Conservation (phyloP, 768 basidiomycete genomes). For the Austroboletus eburneus region DNA sequence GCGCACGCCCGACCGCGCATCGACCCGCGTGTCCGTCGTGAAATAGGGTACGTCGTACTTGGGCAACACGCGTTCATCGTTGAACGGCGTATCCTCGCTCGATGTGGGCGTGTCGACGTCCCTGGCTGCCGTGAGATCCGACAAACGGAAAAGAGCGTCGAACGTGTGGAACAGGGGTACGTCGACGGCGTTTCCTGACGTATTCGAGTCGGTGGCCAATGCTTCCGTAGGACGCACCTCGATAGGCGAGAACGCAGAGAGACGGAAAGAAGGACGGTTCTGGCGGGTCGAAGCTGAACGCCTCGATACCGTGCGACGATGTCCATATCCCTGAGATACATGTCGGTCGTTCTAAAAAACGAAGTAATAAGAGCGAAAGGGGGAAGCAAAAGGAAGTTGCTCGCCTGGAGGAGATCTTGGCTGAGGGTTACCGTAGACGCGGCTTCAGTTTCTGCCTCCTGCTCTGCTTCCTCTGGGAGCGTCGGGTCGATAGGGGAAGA, state of each 20-base stretch:
- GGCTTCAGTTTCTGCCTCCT: slow-evolving; percentile 5
- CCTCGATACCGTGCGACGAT: slow-evolving; percentile 21
- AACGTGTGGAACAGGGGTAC: slow-evolving; percentile 9
- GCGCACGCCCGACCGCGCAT: slow-evolving; percentile 3
- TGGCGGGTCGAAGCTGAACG: slow-evolving; percentile 8
- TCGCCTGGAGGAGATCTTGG: slow-evolving; percentile 30
- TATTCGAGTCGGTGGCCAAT: not conserved
- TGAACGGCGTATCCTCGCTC: slow-evolving; percentile 19
- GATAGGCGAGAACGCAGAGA: slow-evolving; percentile 21
- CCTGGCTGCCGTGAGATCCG: slow-evolving; percentile 10
- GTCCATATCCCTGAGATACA: slow-evolving; percentile 14
- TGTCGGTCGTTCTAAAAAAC: slow-evolving; percentile 19
- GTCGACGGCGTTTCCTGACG: slow-evolving; percentile 1
- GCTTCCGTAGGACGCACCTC: not conserved
- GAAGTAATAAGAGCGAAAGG: not conserved
- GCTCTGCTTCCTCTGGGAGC: slow-evolving; percentile 12
- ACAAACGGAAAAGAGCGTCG: slow-evolving; percentile 12
- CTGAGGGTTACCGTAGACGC: slow-evolving; percentile 19
- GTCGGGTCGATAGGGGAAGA: slow-evolving; percentile 16
- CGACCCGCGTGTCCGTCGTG: not conserved
- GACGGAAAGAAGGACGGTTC: slow-evolving; percentile 17
- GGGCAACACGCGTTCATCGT: slow-evolving; percentile 11
- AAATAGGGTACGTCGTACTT: slow-evolving; percentile 11
- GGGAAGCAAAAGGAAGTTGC: not conserved
- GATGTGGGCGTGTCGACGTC: slow-evolving; percentile 9